phyloP scores from a whole-genome alignment of 2,329 filamentous ascomycete species.

The Graphilbum sp. region DNA sequence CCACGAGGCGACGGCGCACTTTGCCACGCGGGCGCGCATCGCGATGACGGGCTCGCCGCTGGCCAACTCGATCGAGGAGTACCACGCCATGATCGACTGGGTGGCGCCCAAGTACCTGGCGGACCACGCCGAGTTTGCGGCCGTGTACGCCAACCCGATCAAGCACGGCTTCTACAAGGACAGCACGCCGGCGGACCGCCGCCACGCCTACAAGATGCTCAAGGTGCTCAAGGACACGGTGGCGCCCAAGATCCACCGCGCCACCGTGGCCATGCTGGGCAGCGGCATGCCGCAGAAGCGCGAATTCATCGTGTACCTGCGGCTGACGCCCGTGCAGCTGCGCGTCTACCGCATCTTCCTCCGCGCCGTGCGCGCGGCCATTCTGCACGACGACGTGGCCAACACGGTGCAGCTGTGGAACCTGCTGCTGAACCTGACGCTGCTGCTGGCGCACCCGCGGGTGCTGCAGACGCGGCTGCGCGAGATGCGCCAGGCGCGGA shows the following conservation, averaged over 20 bases:
- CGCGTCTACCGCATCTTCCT: slow-evolving; percentile 40
- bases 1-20: slow-evolving; percentile 34
- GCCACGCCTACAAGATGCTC: slow-evolving; percentile 48
- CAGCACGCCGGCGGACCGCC: slow-evolving; percentile 37
- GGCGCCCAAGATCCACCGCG: slow-evolving; percentile 61
- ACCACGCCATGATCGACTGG: slow-evolving; percentile 80
- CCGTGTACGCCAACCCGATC: slow-evolving; percentile 59
- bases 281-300: slow-evolving; percentile 56
- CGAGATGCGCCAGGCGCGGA: slow-evolving; percentile 7
- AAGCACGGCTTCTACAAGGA: slow-evolving; percentile 52
- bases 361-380: slow-evolving; percentile 4
- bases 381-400: slow-evolving; percentile 1
- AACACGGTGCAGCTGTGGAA: slow-evolving; percentile 14
- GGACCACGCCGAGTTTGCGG: slow-evolving; percentile 46
- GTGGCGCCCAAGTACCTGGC: slow-evolving; percentile 67
- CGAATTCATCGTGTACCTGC: slow-evolving; percentile 67
- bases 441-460: slow-evolving; percentile 36
- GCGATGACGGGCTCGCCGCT: slow-evolving; percentile 78
- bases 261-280: slow-evolving; percentile 48
- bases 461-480: slow-evolving; percentile 25
- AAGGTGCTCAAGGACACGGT: slow-evolving; percentile 56
- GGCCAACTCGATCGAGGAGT: slow-evolving; percentile 70
- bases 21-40: slow-evolving; percentile 56
- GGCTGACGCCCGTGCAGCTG: slow-evolving; percentile 49
- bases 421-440: slow-evolving; percentile 25